Percentiles rank a stretch among this genome's conserved stretches.
Conservation (phyloP, 352 stramenopile genomes). For the Phytopythium delawarense region DNA sequence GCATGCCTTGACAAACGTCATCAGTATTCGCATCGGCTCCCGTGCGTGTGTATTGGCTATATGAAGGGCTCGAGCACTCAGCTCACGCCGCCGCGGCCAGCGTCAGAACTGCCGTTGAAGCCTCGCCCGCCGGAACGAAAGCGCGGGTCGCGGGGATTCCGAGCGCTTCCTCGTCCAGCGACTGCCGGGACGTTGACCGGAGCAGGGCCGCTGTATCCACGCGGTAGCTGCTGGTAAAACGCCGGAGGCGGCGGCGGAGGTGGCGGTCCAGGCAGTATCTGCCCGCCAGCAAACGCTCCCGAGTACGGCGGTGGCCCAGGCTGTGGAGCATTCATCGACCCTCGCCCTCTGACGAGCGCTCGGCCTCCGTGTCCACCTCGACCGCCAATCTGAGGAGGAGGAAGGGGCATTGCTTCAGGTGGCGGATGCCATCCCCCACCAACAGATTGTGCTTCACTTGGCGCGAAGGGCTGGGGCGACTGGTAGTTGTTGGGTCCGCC, state of each 20-base stretch:
- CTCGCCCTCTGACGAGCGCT: background rate
- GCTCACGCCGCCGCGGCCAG: background rate
- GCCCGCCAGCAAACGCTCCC: background rate
- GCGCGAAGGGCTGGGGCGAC: background rate
- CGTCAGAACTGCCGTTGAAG: background rate
- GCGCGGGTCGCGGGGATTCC: conserved; percentile 7
- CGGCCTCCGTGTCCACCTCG: background rate
- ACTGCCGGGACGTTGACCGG: background rate
- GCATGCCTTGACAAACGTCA: background rate
- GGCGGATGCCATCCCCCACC: background rate
- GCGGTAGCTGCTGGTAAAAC: conserved; percentile 1
- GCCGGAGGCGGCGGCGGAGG: background rate
- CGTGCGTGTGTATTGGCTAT: background rate
- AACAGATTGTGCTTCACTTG: background rate
- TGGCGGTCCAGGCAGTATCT: background rate
- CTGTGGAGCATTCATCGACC: background rate
- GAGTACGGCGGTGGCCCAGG: background rate
- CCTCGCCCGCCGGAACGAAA: background rate
- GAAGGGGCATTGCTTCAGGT: background rate
- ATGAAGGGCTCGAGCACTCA: background rate
- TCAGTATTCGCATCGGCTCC: background rate
- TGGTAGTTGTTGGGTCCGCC: background rate
- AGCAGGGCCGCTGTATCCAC: background rate
- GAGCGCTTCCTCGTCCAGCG: background rate
- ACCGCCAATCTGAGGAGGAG: background rate